Conservation (phyloP, 805 yeast species). For the Zygotorulaspora florentina region DNA sequence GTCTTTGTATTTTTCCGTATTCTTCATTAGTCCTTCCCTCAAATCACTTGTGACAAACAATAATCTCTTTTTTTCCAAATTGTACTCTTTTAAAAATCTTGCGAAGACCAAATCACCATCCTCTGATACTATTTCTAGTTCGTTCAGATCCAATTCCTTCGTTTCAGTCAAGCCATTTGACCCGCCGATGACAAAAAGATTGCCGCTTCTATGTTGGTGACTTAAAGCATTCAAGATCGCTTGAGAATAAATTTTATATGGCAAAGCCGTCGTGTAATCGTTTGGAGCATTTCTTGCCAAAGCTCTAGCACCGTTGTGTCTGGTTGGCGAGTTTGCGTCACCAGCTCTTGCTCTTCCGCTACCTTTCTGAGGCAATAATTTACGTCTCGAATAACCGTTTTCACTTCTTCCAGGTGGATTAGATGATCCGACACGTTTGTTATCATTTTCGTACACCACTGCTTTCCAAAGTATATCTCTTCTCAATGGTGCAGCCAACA, state of each 20-base stretch:
- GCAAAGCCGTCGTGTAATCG: conserved; percentile 77
- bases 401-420: conserved; percentile 84
- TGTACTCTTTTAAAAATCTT: conserved; percentile 46
- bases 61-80: conserved; percentile 45
- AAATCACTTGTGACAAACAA: conserved; percentile 64
- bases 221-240: conserved; percentile 84
- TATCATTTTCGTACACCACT: conserved; percentile 86
- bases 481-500: conserved; percentile 72
- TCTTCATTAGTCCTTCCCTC: conserved; percentile 55
- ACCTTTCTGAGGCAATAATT: conserved; percentile 87
- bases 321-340: conserved; percentile 89
- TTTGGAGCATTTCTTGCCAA: conserved; percentile 87
- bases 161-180: conserved; percentile 25
- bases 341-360: conserved; percentile 94
- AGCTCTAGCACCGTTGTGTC: conserved; percentile 86
- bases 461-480: conserved; percentile 94
- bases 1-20: conserved; percentile 49
- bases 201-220: conserved; percentile 72
- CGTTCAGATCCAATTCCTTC: conserved; percentile 22
- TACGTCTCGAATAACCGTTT: conserved; percentile 77
- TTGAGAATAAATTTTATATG: conserved; percentile 61
- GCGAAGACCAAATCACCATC: conserved; percentile 40
- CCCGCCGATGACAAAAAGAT: conserved; percentile 64
- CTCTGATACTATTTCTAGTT: conserved; percentile 33
- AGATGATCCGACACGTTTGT: conserved; percentile 81